Evolutionary conservation across 2,329 filamentous ascomycete species (phyloP).

Genomic region (Chrysosporium keratinophilum): DNA sequence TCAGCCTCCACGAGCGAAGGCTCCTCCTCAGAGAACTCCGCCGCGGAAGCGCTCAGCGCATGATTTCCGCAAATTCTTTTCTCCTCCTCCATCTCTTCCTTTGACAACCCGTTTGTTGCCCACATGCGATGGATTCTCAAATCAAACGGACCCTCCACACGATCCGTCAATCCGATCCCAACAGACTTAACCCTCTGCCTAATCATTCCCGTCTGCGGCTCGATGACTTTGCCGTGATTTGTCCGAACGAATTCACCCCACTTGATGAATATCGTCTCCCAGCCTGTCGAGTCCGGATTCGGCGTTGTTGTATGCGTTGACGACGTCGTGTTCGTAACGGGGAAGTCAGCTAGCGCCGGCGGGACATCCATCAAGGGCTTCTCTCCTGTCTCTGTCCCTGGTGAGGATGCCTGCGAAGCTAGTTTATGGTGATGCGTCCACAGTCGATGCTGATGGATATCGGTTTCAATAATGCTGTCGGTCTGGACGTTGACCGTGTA

Average conservation of each 20-base stretch:
- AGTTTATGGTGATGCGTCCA: conserved; percentile 42
- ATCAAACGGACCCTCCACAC: conserved; percentile 79
- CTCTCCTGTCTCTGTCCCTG: conserved; percentile 6
- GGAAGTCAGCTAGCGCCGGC: conserved; percentile 30
- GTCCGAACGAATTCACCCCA: conserved; percentile 92
- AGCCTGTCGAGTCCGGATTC: conserved; percentile 52
- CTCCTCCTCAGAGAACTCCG: conserved; percentile 13
- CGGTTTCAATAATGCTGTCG: conserved; percentile 85
- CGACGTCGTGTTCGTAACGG: conserved; percentile 28
- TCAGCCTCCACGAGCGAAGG: conserved; percentile 15
- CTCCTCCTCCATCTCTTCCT: conserved; percentile 34
- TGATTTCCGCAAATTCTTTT: conserved; percentile 31
- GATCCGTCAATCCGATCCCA: conserved; percentile 80
- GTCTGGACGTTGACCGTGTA: conserved; percentile 96
- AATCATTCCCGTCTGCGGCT: conserved; percentile 84
- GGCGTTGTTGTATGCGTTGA: conserved; percentile 22
- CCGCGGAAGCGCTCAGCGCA: conserved; percentile 31
- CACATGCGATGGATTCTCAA: conserved; percentile 76
- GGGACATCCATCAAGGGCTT: conserved; percentile 23
- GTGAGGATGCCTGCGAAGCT: conserved; percentile 14
- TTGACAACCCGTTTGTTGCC: conserved; percentile 65
- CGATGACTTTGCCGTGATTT: conserved; percentile 81
- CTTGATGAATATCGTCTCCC: conserved; percentile 89
- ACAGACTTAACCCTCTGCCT: conserved; percentile 75
- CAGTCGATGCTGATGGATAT: conserved; percentile 87